phyloP scores from a whole-genome alignment of 805 yeast genomes.

The Candida insectorum region DNA sequence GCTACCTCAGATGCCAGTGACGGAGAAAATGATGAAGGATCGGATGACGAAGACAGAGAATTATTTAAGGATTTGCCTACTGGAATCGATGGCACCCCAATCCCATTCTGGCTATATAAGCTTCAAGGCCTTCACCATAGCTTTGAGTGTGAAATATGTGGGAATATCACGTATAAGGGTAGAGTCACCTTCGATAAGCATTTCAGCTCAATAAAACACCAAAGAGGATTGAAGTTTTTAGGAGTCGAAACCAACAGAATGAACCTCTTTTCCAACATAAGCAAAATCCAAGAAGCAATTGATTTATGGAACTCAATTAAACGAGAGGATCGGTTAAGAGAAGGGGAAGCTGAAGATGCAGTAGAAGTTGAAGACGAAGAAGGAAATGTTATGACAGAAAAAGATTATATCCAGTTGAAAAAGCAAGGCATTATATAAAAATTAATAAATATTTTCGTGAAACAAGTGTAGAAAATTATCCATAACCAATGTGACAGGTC shows the following conservation, averaged over 20 bases:
- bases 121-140: constrained; percentile 77
- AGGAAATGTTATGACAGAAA: constrained; percentile 87
- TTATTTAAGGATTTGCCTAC: constrained; percentile 64
- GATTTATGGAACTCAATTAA: constrained; percentile 50
- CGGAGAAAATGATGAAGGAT: constrained; percentile 15
- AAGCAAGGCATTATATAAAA: constrained; percentile 74
- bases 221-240: constrained; percentile 66
- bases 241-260: constrained; percentile 57
- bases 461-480: no score
- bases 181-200: constrained; percentile 69
- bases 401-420: constrained; percentile 79
- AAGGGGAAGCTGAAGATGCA: constrained; percentile 47
- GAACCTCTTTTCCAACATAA: constrained; percentile 57
- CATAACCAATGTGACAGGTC: no score
- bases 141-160: constrained; percentile 84
- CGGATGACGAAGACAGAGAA: constrained; percentile 22
- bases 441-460: not conserved
- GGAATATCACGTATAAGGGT: constrained; percentile 70
- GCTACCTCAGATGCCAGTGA: constrained; percentile 24
- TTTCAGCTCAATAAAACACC: constrained; percentile 68
- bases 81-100: constrained; percentile 88
- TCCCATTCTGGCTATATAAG: constrained; percentile 91
- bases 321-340: constrained; percentile 30
- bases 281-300: constrained; percentile 64
- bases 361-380: constrained; percentile 88